A percentile compares a stretch with the other conserved stretches of the same genome.
These are phyloP conservation scores for Rhodocollybia butyracea DNA, from an alignment of 768 basidiomycete genomes.

Conservation along the genomic window DNA sequence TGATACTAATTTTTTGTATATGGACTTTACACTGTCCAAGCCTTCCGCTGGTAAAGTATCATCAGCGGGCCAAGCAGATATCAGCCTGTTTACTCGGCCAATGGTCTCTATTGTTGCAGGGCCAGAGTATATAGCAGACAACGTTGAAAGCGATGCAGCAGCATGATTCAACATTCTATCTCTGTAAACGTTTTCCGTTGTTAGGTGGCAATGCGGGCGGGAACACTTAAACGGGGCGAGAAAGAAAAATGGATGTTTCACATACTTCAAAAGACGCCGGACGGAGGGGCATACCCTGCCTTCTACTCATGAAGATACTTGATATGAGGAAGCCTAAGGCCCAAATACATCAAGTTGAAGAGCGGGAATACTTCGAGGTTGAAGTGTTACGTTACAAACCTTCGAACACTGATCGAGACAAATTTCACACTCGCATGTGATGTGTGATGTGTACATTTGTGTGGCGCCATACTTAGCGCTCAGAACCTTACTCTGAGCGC, in stretches of 20 bases:
- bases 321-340: conserved; percentile 2
- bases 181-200: conserved; percentile 39
- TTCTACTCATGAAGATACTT: conserved; percentile 54
- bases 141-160: conserved; percentile 49
- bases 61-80: conserved; percentile 69
- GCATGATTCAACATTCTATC: conserved; percentile 73
- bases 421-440: conserved; percentile 4
- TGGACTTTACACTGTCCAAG: conserved; percentile 57
- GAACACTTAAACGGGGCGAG: conserved; percentile 14
- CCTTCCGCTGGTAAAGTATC: conserved; percentile 68
- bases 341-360: conserved; percentile 6
- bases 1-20: conserved; percentile 57
- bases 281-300: conserved; percentile 55
- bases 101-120: conserved; percentile 54
- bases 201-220: too few species aligned
- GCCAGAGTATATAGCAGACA: conserved; percentile 53
- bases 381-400: conserved; percentile 1
- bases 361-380: conserved; percentile 4
- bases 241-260: conserved; percentile 16
- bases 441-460: conserved; percentile 3
- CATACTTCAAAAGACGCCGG: conserved; percentile 78
- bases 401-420: conserved; percentile 6
- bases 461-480: not conserved
- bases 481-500: not conserved
- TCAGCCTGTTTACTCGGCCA: conserved; percentile 69